Evolutionary conservation across 176 grass and related monocot genomes (phyloP), one percentile per base, ranked within the genome.

Genomic region (Paspalum notatum): DNA sequence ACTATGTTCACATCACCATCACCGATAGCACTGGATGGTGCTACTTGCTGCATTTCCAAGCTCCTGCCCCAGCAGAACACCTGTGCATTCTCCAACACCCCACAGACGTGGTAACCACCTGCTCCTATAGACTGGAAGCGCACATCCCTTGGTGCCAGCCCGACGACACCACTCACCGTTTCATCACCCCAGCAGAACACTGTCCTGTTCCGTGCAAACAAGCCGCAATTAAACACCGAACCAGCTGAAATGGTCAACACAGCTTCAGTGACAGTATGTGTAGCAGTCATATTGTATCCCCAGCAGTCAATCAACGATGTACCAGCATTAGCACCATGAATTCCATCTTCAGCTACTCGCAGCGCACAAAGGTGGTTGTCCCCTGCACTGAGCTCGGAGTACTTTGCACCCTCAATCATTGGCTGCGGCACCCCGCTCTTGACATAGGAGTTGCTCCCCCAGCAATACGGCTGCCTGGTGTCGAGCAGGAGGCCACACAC

Each of bases 151-250:
- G 95, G 95, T 1, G 72, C 81, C 78, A 93, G 80, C 57, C 85
- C 89, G 45, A 98, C 90, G 3, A 98, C 90, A 15, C 92, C 84
- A 43, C 95, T 98, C 43, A 89, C 88, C 0, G 92, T 88, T 53
- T 98, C 95, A 53, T 98, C 95, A 4, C 95, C 95, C 95, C 95
- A 98, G 85, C 95, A 98, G 72, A 98, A 93, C 32, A 91, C 92
- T 0, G 92, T 95, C 32, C 80, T 82, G 68, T 98, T 95, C 0
- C 24, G 62, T 2, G 85, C 56, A 79, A 91, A 98, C 66, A 95
- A 75, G 49, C 90, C 95, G 0, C 95, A 98, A 61, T 90, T 98
- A 79, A 98, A 98, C 59, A 98, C 92, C 2, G 95, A 98, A 10
- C 95, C 95, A 0, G 95, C 95, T 25, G 92, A 87, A 67, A 98